phyloP scores from a whole-genome alignment of 352 stramenopile species.

The Phytophthora sp. region DNA sequence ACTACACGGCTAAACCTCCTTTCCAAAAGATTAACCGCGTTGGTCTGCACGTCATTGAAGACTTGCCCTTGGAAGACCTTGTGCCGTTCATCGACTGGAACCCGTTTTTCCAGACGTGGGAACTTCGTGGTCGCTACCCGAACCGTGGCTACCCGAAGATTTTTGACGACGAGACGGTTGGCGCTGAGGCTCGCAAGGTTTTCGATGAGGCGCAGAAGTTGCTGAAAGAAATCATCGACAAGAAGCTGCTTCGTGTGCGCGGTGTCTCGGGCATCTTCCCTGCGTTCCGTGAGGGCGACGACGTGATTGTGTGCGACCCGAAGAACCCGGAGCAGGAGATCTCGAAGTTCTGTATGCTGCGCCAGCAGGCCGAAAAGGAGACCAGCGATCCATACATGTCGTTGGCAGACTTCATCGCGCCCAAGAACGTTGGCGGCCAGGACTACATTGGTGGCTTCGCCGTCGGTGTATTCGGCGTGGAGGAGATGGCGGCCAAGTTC shows the following conservation, averaged over 20 bases:
- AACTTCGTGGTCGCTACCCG: slow-evolving; percentile 96
- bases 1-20: slow-evolving; percentile 90
- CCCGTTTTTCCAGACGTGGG: slow-evolving; percentile 99
- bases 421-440: slow-evolving; percentile 37
- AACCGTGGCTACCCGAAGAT: slow-evolving; percentile 99
- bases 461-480: slow-evolving; percentile 96
- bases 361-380: slow-evolving; percentile 97
- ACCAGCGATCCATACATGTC: slow-evolving; percentile 95
- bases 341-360: slow-evolving; percentile 97
- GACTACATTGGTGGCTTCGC: slow-evolving; percentile 97
- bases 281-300: slow-evolving; percentile 93
- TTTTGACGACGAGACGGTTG: slow-evolving; percentile 96
- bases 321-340: slow-evolving; percentile 75
- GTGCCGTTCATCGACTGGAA: slow-evolving; percentile 99
- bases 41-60: slow-evolving; percentile 88
- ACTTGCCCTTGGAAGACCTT: slow-evolving; percentile 87
- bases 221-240: slow-evolving; percentile 93
- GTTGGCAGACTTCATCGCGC: slow-evolving; percentile 95
- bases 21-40: slow-evolving; percentile 86
- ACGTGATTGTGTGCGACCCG: slow-evolving; percentile 94
- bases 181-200: slow-evolving; percentile 95
- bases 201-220: slow-evolving; percentile 96
- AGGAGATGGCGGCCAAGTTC: slow-evolving; percentile 93
- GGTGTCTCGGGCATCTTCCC: slow-evolving; percentile 96
- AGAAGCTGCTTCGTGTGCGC: slow-evolving; percentile 92